Conservation (phyloP, 192 early-diverging fungal genomes). For the Backusella mclennaniae region DNA sequence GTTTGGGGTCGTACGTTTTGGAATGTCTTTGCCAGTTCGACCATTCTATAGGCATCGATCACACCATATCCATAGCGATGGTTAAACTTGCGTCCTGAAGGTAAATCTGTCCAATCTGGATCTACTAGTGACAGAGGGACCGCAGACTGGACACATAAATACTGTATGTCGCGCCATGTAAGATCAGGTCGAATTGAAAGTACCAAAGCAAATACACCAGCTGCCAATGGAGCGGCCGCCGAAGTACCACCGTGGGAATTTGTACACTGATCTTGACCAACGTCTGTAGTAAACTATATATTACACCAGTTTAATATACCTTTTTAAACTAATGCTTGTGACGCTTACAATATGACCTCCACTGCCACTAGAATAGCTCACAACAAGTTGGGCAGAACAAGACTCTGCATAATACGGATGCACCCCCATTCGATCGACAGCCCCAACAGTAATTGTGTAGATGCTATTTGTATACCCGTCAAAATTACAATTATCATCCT, state of each 20-base stretch:
- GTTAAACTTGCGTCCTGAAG: constrained; percentile 75
- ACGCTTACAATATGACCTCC: constrained; percentile 69
- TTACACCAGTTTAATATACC: not conserved
- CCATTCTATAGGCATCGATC: constrained; percentile 78
- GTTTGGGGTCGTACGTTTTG: constrained; percentile 67
- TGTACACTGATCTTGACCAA: constrained; percentile 74
- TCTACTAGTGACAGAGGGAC: constrained; percentile 70
- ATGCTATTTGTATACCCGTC: constrained; percentile 97
- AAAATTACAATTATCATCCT: constrained; percentile 92
- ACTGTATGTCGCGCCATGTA: constrained; percentile 93
- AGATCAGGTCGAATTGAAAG: constrained; percentile 88
- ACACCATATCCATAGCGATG: constrained; percentile 95
- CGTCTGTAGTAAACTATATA: constrained; percentile 80
- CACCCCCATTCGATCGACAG: constrained; percentile 70
- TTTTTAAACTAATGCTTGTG: constrained; percentile 63
- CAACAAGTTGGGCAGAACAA: constrained; percentile 86
- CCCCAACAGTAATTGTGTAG: constrained; percentile 92
- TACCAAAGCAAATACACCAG: constrained; percentile 88
- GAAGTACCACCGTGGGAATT: constrained; percentile 88
- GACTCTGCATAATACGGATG: constrained; percentile 87
- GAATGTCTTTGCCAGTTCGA: constrained; percentile 74
- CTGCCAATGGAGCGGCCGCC: constrained; percentile 91
- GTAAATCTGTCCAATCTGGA: constrained; percentile 68
- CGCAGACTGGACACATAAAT: constrained; percentile 76
- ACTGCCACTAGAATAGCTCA: constrained; percentile 84